Evolutionary conservation across 2,329 filamentous ascomycete genomes (phyloP), one percentile per base, ranked within the genome.

Genomic region (Penicillium sp.): DNA sequence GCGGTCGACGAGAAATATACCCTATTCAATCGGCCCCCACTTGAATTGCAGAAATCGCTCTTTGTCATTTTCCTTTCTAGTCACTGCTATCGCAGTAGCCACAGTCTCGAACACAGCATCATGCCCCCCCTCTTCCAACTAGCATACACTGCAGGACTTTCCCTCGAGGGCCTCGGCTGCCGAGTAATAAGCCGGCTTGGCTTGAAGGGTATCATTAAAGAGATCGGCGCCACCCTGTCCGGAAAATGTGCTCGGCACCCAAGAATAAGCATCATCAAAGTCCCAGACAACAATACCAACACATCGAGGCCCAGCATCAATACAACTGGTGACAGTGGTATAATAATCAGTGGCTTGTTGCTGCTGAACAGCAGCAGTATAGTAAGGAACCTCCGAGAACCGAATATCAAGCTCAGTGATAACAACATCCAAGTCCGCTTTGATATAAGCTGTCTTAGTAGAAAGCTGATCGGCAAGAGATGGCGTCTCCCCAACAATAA

Each of bases 381-480:
- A 67, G 35, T 53, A 61, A 1, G 62, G 65, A 14, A 50, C 59
- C 42, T 58, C 27, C 1, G 59, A 39, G 45, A 82, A 70, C n/a
- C 80, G 79, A 56, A 76, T 76, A 61, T 83, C 80, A 2, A 83
- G 71, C 7, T 65, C 68, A 1, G 63, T 55, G 1, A 84, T 72
- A 2, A 74, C 68, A 3, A 65, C 63, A 2, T 71, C 65, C 4
- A 85, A 64, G 2, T 69, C 55, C 27, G 78, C 73, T 1, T 65
- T 46, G 8, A 65, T 59, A 48, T 76, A 70, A 5, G 70, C 67
- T 26, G 65, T 57, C 60, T 78, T 77, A 16, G 74, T 70, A 4
- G 68, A 64, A 14, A 70, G 55, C 43, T 77, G 70, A 14, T 74
- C 71, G 8, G 70, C 65, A 54, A 73, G 71, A 35, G 67, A 66